Evolutionary conservation across 2,329 filamentous ascomycete species (phyloP), one percentile per base, ranked within the genome.

Genomic region (Sporothrix inflata): DNA sequence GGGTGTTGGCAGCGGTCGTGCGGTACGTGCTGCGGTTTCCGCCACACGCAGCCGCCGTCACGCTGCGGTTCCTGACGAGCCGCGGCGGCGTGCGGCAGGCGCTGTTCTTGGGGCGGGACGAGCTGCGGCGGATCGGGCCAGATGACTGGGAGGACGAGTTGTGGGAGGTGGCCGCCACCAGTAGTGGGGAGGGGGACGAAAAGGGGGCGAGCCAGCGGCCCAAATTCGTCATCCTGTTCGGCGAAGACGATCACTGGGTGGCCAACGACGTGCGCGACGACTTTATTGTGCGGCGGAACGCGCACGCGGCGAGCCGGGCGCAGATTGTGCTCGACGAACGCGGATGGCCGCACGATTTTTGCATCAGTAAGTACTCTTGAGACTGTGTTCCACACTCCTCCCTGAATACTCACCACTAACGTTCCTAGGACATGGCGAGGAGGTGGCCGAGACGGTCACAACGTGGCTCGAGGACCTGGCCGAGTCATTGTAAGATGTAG

Each of bases 211-310:
- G 27, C n/a, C n/a, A 45, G 14, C 60, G 38, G n/a, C 85, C 84
- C 0, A 88, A 85, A 74, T 87, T 91, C 76, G 85, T 87, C 75
- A 84, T 90, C 74, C 86, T 89, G 67, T 91, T 90, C 75, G 89
- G 85, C 1, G 81, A 85, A 74, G 80, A 86, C 68, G 89, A 91
- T 73, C 85, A 90, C 72, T 91, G 89, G 89, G 87, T 91, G 1
- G 85, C 86, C 2, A 81, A 88, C 65, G 81, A 84, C 67, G 83
- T 84, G 63, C 82, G 89, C 9, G 87, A 90, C 75, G 83, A 83
- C 38, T 87, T 91, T 72, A 87, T 91, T 70, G 81, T 81, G 79
- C 30, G 78, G 78, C 57, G 77, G 34, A 11, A 73, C 73, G 38
- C 71, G 1, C 72, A 79, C 38, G 78, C 80, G 67, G 74, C 75